Evolutionary conservation across 345 rosid genomes (phyloP), one percentile per base, ranked within the genome.

Genomic region (Luvunga scandens): DNA sequence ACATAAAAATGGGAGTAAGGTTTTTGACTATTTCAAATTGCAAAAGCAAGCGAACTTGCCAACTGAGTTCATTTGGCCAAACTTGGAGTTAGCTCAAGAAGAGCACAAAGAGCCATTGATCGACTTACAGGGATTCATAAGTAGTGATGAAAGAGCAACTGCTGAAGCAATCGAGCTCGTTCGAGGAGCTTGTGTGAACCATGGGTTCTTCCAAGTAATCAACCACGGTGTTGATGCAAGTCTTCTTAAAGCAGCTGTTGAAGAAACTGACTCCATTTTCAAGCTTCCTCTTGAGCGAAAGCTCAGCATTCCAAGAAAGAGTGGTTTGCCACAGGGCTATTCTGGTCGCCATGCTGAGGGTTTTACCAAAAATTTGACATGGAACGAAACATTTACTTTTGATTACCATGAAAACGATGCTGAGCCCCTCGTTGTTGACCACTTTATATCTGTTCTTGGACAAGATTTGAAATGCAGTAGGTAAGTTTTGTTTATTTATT

Each of bases 381-480:
- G 94, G 94, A 91, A 91, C 74, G 94, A 91, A 84, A 88, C 90
- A 4, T 84, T 86, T 25, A 81, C 94, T 1, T 85, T 88, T 69
- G 66, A 78, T 10, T 89, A 64, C 79, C 38, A 39, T 9, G 85
- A 76, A 19, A 69, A 71, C 22, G 71, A 73, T 21, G 39, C 75
- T 2, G 66, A 77, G 13, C 75, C 75, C 3, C 28, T 36, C 12
- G 91, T 82, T 19, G 84, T 80, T 68, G 79, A 84, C 16, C 87
- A 85, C 84, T 80, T 89, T 81, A 83, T 72, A 60, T 75, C 84
- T 57, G 81, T 65, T 68, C 27, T 89, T 5, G 94, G 94, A 14
- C 73, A 83, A n/a, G 89, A 87, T 18, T 85, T 86, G 77, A 77
- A 83, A 33, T 76, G 61, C 38, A 74, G 83, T 1, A 91, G 94